Evolutionary conservation across 345 rosid species (phyloP).

Genomic region (Linum usitatissimum): DNA sequence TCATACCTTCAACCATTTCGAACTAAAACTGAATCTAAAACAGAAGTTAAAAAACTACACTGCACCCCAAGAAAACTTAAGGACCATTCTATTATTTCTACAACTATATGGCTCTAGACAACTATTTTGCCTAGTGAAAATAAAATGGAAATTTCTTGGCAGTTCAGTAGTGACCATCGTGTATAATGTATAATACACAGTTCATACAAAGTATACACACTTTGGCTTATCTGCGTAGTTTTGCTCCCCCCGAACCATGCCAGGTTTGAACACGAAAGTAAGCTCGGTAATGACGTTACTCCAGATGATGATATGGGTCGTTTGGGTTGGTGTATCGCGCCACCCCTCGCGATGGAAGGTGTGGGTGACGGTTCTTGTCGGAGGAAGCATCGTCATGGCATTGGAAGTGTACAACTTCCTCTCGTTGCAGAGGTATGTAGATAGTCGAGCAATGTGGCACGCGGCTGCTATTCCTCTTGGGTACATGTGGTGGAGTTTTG

Average conservation of each 20-base stretch:
- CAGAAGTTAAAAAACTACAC: background rate
- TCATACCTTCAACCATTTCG: background rate
- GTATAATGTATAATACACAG: too few relatives aligned
- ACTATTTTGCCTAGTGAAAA: too few relatives aligned
- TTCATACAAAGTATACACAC: too few relatives aligned
- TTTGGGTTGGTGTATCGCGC: constrained; percentile 53
- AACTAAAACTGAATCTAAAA: too few relatives aligned
- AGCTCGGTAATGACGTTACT: constrained; percentile 46
- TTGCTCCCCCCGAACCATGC: background rate
- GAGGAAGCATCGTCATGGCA: constrained; percentile 39
- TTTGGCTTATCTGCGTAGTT: too few relatives aligned
- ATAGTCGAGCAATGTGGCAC: constrained; percentile 73
- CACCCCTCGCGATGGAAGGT: constrained; percentile 81
- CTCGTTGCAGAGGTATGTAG: constrained; percentile 54
- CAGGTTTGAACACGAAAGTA: constrained; percentile 76
- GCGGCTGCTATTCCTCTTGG: constrained; percentile 59
- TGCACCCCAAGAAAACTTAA: too few relatives aligned
- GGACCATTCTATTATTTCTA: too few relatives aligned
- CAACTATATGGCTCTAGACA: too few relatives aligned
- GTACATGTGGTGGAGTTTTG: constrained; percentile 85
- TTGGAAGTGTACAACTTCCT: constrained; percentile 62
- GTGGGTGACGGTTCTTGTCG: constrained; percentile 41
- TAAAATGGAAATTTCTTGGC: too few relatives aligned
- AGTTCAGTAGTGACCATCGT: too few relatives aligned
- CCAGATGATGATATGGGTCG: constrained; percentile 71